Evolutionary conservation across 805 yeast genomes (phyloP).

Genomic region (Kluyveromyces aestuarii): DNA sequence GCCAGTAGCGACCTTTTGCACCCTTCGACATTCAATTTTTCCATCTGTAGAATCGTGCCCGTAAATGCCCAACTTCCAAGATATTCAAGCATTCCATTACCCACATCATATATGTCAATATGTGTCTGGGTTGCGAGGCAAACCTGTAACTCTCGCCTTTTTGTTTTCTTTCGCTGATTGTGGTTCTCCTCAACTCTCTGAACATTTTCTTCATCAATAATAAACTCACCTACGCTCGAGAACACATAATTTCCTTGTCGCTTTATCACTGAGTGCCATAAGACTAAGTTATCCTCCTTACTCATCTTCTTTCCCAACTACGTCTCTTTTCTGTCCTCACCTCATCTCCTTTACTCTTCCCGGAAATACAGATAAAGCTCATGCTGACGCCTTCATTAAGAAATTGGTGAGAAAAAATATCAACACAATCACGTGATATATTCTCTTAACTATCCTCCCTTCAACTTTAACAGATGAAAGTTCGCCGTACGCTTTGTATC

Average conservation of each 20-base stretch:
- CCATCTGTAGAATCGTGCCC: constrained; percentile 48
- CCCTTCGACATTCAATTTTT: constrained; percentile 45
- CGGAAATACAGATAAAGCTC: neutral
- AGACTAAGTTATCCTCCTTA: constrained; percentile 6
- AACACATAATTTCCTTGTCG: constrained; percentile 44
- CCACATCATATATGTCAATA: constrained; percentile 32
- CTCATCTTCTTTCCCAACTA: neutral
- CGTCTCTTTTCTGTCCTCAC: constrained; percentile 1
- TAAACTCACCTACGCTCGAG: constrained; percentile 63
- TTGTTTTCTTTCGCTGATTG: neutral
- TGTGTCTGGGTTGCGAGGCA: constrained; percentile 27
- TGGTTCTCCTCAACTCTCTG: neutral
- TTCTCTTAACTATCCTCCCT: too few species aligned
- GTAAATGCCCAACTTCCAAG: constrained; percentile 40
- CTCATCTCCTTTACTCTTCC: constrained; percentile 1
- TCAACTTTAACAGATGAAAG: too few species aligned
- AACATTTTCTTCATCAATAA: constrained; percentile 25
- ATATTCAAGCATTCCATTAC: constrained; percentile 45
- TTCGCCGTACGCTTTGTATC: too few species aligned
- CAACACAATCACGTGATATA: too few species aligned
- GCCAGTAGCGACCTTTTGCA: constrained; percentile 48
- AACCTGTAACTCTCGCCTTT: constrained; percentile 15
- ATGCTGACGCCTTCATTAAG: neutral
- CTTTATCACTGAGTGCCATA: constrained; percentile 67
- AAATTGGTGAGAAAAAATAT: too few species aligned